A percentile compares a stretch with the other conserved stretches of the same genome.
Evolutionary conservation across 345 rosid species (phyloP).

Genomic region (Anacardium occidentale): DNA sequence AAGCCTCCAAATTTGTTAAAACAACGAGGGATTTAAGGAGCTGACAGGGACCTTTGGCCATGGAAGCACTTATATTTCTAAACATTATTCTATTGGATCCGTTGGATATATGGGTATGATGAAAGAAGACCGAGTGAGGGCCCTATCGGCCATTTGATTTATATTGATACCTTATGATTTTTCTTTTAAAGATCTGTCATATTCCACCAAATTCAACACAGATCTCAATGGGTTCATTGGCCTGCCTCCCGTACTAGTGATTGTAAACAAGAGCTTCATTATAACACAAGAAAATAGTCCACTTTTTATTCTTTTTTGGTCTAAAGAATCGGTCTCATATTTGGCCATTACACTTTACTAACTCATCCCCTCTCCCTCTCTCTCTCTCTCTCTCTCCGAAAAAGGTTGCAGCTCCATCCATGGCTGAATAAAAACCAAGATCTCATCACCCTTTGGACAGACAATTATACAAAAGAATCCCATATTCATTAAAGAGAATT

Average conservation of each 20-base stretch:
- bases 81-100: constrained; percentile 4
- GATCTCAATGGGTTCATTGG: constrained; percentile 24
- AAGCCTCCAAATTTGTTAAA: constrained; percentile 2
- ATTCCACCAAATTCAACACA: constrained; percentile 29
- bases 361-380: neutral
- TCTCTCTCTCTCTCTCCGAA: neutral
- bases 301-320: neutral
- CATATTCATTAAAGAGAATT: constrained; percentile 9
- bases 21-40: constrained; percentile 20
- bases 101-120: constrained; percentile 2
- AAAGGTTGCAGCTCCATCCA: constrained; percentile 1
- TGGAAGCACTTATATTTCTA: constrained; percentile 20
- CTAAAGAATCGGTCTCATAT: constrained; percentile 8
- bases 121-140: constrained; percentile 24
- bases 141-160: constrained; percentile 22
- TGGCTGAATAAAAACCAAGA: neutral
- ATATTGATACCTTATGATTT: constrained; percentile 4
- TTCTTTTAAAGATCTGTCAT: constrained; percentile 18
- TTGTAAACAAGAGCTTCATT: neutral
- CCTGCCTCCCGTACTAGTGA: constrained; percentile 8
- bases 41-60: constrained; percentile 22
- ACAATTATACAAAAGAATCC: constrained; percentile 5
- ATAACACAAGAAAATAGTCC: neutral
- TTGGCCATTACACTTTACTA: constrained; percentile 8
- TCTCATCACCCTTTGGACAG: neutral